phyloP scores from a whole-genome alignment of 2,329 filamentous ascomycete genomes.

The Colletotrichum sp. region DNA sequence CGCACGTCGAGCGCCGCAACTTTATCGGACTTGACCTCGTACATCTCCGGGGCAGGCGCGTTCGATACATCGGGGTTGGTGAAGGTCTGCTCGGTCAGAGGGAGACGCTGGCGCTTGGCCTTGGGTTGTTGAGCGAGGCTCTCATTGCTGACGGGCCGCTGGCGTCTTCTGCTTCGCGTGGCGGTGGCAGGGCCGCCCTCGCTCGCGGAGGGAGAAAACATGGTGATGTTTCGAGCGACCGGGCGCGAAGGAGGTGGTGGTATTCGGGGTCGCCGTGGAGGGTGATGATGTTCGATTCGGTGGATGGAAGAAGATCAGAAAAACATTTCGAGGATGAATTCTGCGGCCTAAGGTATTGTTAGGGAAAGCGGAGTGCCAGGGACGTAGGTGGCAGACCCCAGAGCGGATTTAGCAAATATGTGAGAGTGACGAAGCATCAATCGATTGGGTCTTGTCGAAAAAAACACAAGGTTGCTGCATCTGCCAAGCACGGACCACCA shows the following conservation, averaged over 20 bases:
- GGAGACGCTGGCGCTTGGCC: slow-evolving; percentile 65
- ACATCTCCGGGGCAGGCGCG: slow-evolving; percentile 50
- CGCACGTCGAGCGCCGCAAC: slow-evolving; percentile 47
- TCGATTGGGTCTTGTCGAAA: slow-evolving; percentile 33
- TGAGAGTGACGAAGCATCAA: slow-evolving; percentile 25
- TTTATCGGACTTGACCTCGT: slow-evolving; percentile 60
- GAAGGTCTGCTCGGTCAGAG: slow-evolving; percentile 61
- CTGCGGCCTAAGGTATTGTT: slow-evolving; percentile 9
- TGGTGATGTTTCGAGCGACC: slow-evolving; percentile 34
- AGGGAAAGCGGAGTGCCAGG: slow-evolving; percentile 14
- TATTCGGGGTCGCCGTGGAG: slow-evolving; percentile 9
- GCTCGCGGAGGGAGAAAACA: slow-evolving; percentile 64
- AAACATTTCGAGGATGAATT: slow-evolving; percentile 21
- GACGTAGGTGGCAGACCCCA: slow-evolving; percentile 10
- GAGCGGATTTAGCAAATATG: slow-evolving; percentile 21
- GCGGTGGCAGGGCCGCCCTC: slow-evolving; percentile 59
- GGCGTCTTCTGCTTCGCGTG: slow-evolving; percentile 65
- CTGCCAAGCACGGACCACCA: slow-evolving; percentile 39
- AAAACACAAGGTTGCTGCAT: slow-evolving; percentile 30
- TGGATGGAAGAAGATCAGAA: slow-evolving; percentile 12
- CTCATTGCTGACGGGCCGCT: slow-evolving; percentile 62
- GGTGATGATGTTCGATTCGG: slow-evolving; percentile 7
- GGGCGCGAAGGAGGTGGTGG: background rate
- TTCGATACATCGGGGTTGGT: slow-evolving; percentile 49
- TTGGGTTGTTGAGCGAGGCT: slow-evolving; percentile 61